phyloP scores from a whole-genome alignment of 2,329 filamentous ascomycete genomes.

The Fusarium beomiforme region DNA sequence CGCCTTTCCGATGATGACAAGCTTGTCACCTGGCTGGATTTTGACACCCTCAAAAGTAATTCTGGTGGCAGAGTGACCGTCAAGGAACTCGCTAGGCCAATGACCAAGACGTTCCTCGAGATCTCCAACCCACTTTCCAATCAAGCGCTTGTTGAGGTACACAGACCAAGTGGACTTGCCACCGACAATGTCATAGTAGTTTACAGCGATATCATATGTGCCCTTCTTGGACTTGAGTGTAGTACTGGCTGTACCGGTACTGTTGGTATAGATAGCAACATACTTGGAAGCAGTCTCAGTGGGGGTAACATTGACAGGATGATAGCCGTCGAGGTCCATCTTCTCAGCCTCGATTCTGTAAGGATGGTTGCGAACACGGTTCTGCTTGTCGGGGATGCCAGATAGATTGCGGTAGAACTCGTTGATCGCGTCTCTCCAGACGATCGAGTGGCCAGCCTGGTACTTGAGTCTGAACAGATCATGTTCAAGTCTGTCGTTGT shows the following conservation, averaged over 20 bases:
- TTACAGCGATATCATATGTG: slow-evolving; percentile 70
- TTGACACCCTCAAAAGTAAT: slow-evolving; percentile 65
- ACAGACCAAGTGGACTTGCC: slow-evolving; percentile 66
- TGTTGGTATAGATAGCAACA: slow-evolving; percentile 10
- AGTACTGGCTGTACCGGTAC: slow-evolving; percentile 9
- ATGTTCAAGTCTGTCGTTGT: slow-evolving; percentile 68
- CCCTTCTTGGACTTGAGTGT: slow-evolving; percentile 45
- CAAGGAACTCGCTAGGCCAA: slow-evolving; percentile 65
- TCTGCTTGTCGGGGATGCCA: slow-evolving; percentile 64
- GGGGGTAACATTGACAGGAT: slow-evolving; percentile 62
- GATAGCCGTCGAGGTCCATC: slow-evolving; percentile 70
- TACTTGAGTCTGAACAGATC: slow-evolving; percentile 68
- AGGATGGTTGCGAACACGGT: slow-evolving; percentile 68
- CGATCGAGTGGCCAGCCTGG: slow-evolving; percentile 75
- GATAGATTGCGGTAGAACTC: slow-evolving; percentile 69
- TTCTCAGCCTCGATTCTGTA: slow-evolving; percentile 75
- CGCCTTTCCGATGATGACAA: slow-evolving; percentile 66
- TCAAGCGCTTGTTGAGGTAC: slow-evolving; percentile 59
- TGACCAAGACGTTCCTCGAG: slow-evolving; percentile 69
- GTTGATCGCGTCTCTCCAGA: slow-evolving; percentile 75
- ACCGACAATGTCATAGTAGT: slow-evolving; percentile 72
- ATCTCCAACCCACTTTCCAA: slow-evolving; percentile 70
- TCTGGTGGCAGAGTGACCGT: slow-evolving; percentile 72
- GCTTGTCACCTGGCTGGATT: slow-evolving; percentile 59
- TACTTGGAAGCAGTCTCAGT: slow-evolving; percentile 65